Evolutionary conservation across 345 rosid genomes (phyloP), one percentile per base, ranked within the genome.

Genomic region (Tarenaya hassleriana): DNA sequence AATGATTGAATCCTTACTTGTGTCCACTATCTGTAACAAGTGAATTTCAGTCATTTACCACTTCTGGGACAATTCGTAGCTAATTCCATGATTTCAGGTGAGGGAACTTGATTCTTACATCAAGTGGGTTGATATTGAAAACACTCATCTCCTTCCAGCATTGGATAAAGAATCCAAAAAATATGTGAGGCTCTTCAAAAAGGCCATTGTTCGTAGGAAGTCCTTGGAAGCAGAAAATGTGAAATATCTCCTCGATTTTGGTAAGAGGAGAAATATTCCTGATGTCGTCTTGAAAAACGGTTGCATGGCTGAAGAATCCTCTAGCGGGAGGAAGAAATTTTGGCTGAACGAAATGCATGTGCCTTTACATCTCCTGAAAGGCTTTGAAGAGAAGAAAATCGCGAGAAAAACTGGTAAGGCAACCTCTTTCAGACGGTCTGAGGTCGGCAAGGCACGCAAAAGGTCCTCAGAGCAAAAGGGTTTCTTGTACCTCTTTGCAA

Each of bases 201-300:
- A 92, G 67, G 83, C 70, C 13, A 79, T 85, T 61, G 58, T 92
- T 38, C 95, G 98, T 61, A 72, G 90, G 62, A 92, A 87, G 72
- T 50, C 64, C 54, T 9, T 65, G 13, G 96, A 82, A 57, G 82
- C 74, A 45, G 71, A 71, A 44, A 74, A 49, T 33, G 69, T 67
- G 39, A 92, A 79, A 67, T 92, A 88, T 77, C 96, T 92, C 72
- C 86, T 92, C 68, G 98, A 92, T 75, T 88, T 92, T 71, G 98
- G 98, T 48, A 88, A 88, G 74, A 83, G 98, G 73, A 92, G 79
- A 81, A 69, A 63, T 69, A 63, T 92, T 56, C 98, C 96, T 18
- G 82, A 83, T 12, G 62, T 83, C 50, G 96, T 88, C 34, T 27
- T 37, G 70, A 83, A 68, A 76, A 61, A 81, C 55, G 98, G 98